A percentile compares a stretch with the other conserved stretches of the same genome.
Conservation (phyloP, 139 green algal species). For the Monoraphidium neglectum region DNA sequence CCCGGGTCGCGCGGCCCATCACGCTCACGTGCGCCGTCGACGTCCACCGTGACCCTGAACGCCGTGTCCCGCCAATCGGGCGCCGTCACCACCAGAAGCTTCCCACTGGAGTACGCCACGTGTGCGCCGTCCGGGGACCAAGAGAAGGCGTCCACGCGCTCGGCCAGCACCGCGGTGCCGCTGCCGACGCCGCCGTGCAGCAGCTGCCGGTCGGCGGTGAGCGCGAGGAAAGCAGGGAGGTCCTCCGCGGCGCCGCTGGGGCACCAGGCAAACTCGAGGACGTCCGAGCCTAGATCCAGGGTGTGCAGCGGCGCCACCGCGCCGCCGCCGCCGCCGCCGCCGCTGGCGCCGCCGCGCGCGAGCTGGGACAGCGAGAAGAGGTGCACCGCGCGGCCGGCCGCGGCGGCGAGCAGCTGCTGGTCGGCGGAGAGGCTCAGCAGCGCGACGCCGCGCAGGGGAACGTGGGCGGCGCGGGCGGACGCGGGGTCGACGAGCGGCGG, state of each 20-base stretch:
- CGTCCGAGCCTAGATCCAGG: background rate
- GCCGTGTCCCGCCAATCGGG: constrained; percentile 12
- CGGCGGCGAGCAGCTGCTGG: constrained; percentile 24
- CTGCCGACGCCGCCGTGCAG: constrained; percentile 12
- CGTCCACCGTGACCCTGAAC: constrained; percentile 6
- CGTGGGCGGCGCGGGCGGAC: constrained; percentile 4
- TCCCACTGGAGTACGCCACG: constrained; percentile 20
- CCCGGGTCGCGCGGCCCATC: background rate
- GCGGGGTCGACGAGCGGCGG: constrained; percentile 18
- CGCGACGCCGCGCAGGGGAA: constrained; percentile 5
- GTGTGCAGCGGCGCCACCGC: background rate
- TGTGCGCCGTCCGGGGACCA: constrained; percentile 25
- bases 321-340: background rate
- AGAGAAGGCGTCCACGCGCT: constrained; percentile 13
- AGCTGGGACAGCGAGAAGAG: constrained; percentile 20
- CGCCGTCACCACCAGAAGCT: constrained; percentile 10
- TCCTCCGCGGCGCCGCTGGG: constrained; percentile 5
- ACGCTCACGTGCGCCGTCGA: constrained; percentile 21
- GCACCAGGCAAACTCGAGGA: constrained; percentile 17
- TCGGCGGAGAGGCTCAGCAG: constrained; percentile 15
- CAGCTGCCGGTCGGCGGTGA: constrained; percentile 7
- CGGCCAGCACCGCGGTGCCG: constrained; percentile 2
- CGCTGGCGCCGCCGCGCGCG: background rate
- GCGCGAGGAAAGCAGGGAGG: constrained; percentile 6
- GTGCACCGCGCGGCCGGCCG: background rate